These are phyloP conservation scores for Eucalyptus microcorys DNA, from an alignment of 345 rosid species.

Conservation along the genomic window DNA sequence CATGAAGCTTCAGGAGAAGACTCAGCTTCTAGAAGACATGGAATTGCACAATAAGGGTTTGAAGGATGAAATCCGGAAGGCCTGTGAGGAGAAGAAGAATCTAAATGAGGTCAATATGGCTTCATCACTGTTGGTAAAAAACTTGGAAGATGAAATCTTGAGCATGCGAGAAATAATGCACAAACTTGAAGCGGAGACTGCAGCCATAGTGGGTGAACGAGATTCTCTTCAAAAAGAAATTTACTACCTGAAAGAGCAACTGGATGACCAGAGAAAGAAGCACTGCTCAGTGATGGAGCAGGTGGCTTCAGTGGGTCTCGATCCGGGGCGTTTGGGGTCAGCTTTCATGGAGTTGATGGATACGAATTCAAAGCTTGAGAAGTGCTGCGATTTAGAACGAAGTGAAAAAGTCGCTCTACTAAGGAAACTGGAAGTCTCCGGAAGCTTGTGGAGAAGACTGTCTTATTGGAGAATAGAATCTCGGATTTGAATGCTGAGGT, in stretches of 20 bases:
- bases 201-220: conserved; percentile 60
- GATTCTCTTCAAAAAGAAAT: conserved; percentile 91
- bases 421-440: conserved; percentile 50
- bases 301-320: conserved; percentile 60
- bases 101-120: conserved; percentile 55
- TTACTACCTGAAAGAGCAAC: conserved; percentile 75
- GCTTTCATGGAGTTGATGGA: conserved; percentile 56
- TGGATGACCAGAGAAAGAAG: conserved; percentile 49
- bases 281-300: conserved; percentile 47
- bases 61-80: conserved; percentile 43
- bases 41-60: conserved; percentile 43
- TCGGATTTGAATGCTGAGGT: conserved; percentile 69
- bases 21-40: conserved; percentile 45
- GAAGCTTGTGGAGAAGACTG: conserved; percentile 55
- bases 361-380: conserved; percentile 43
- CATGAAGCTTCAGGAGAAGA: conserved; percentile 44
- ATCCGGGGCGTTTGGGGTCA: conserved; percentile 41
- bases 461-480: conserved; percentile 58
- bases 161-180: conserved; percentile 49
- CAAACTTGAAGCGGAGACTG: conserved; percentile 81
- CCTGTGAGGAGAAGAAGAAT: conserved; percentile 32
- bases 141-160: conserved; percentile 51
- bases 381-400: conserved; percentile 28
- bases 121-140: conserved; percentile 50
- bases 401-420: conserved; percentile 27